Evolutionary conservation across 208 protist genomes (phyloP), one percentile per base, ranked within the genome.

Genomic region (Leishmania major): DNA sequence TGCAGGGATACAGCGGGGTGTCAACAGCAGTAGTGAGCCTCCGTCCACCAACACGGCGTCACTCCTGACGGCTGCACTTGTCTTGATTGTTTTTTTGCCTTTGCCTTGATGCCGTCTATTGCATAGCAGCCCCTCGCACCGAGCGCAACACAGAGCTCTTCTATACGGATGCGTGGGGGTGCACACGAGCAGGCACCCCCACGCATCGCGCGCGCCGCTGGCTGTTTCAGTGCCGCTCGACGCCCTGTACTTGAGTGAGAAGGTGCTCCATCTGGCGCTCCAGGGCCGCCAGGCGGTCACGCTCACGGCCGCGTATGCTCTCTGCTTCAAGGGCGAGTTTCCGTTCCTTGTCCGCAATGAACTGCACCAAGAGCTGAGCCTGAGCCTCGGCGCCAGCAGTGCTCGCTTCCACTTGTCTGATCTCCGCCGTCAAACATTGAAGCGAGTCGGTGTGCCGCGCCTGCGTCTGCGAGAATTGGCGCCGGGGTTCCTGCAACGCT

Each of bases 401-500:
- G 25, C 47, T 35, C 6, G 1, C 55, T 22, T 69, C 53, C 1
- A 75, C 17, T 8, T 62, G 17, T 66, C 53, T 77, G 11, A 69
- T 28, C 22, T 84, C 67, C 43, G 35, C 75, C 13, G 15, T 19
- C 75, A 69, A 17, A 4, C 10, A 6, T 10, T 66, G 51, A 17
- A 53, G 62, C 37, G 77, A 47, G 13, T 57, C 57, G 13, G 69
- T 40, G 40, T 60, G 49, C 10, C n/a, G 51, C 25, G 45, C 43
- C 25, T 47, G 47, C 1, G 35, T 64, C 25, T 76, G 74, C 28
- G 45, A 1, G 28, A 78, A 73, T 13, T 60, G 57, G 0, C 60
- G 40, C 45, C 47, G 40, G 2, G 70, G 72, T 25, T 73, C 72
- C 8, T 53, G 19, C 62, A 83, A 69, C n/a, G 79, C 62, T 51